Conservation (phyloP, 2,329 filamentous ascomycete species). For the Xylaria sp. region DNA sequence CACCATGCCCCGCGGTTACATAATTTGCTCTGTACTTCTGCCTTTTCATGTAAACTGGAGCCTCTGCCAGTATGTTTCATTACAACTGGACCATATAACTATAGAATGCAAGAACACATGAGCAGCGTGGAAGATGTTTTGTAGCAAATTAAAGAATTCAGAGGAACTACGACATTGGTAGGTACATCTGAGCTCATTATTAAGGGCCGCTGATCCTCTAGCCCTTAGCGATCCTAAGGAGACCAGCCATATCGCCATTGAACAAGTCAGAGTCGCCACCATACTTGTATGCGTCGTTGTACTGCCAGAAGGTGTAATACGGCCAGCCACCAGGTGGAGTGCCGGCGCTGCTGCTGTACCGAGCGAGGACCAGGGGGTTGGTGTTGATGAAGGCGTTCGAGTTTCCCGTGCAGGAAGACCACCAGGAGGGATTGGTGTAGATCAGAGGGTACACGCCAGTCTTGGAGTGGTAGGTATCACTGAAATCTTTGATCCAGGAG, state of each 20-base stretch:
- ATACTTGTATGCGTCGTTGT: conserved; percentile 59
- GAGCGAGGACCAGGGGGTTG: conserved; percentile 61
- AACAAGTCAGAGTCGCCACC: conserved; percentile 66
- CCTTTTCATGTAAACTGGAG: not conserved
- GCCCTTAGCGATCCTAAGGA: conserved; percentile 43
- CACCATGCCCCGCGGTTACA: too few species aligned
- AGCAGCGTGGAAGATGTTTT: not conserved
- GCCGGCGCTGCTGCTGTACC: conserved; percentile 56
- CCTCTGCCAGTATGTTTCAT: not conserved
- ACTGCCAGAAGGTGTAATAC: conserved; percentile 67
- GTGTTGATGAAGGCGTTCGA: conserved; percentile 57
- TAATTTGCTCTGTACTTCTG: not conserved
- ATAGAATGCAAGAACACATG: not conserved
- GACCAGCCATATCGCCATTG: conserved; percentile 55
- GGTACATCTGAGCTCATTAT: not conserved
- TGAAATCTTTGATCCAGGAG: conserved; percentile 64
- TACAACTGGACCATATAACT: too few species aligned
- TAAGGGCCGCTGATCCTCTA: conserved; percentile 16
- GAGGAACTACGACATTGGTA: not conserved
- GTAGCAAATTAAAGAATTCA: not conserved
- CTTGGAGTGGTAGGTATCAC: conserved; percentile 59
- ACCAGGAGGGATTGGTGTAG: conserved; percentile 65
- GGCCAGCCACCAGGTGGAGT: conserved; percentile 63
- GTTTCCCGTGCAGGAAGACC: conserved; percentile 64
- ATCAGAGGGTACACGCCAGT: conserved; percentile 64